Evolutionary conservation across 345 rosid species (phyloP).

Genomic region (Physaria fendleri): DNA sequence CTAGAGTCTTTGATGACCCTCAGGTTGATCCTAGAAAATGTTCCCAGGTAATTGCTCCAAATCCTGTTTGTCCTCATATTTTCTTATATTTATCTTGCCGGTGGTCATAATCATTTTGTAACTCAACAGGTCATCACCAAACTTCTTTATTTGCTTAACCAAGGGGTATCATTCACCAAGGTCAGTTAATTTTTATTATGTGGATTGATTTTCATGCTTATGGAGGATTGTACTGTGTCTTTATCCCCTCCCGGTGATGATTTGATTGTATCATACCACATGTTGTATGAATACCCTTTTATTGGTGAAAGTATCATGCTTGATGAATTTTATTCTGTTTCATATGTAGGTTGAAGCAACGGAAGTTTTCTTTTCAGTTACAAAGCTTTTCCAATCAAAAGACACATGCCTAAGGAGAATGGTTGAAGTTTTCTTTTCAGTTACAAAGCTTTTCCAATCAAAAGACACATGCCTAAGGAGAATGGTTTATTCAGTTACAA

Average conservation of each 20-base stretch:
- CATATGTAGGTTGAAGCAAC: constrained; percentile 74
- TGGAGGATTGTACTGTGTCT: not conserved
- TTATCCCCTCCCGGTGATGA: not conserved
- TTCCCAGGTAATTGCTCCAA: no score
- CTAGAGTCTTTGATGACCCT: constrained; percentile 94
- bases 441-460: no score
- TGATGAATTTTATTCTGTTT: not conserved
- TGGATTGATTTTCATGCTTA: not conserved
- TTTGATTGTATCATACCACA: not conserved
- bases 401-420: no score
- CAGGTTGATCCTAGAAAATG: constrained; percentile 97
- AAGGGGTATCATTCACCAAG: constrained; percentile 93
- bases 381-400: constrained; percentile 95
- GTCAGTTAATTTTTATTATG: constrained; percentile 28
- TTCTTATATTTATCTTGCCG: no score
- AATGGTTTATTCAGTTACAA: no score
- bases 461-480: no score
- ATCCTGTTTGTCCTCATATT: no score
- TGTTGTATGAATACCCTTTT: not conserved
- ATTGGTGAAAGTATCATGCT: not conserved
- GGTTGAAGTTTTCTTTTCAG: no score
- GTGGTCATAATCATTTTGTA: no score
- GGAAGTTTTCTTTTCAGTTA: constrained; percentile 90
- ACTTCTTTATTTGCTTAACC: constrained; percentile 89
- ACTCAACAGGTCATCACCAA: constrained; percentile 99